Evolutionary conservation across 2,329 filamentous ascomycete genomes (phyloP).

Genomic region (Aspergillus pseudotamarii): DNA sequence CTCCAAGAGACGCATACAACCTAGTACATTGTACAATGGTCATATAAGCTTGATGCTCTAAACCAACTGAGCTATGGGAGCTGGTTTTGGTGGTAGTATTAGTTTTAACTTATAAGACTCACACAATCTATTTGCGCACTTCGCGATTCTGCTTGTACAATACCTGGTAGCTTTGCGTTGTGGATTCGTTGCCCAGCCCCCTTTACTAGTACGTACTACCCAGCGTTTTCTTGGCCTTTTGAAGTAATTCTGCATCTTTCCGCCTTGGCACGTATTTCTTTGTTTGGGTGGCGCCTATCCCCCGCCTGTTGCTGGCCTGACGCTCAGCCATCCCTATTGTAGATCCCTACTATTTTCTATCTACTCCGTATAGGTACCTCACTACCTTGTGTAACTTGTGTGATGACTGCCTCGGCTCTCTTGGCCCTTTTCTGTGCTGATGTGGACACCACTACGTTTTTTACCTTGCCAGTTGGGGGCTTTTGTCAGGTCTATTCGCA

Average conservation of each 20-base stretch:
- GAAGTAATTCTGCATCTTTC: not conserved
- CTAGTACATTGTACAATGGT: not conserved
- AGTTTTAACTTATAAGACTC: not conserved
- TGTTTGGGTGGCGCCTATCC: not conserved
- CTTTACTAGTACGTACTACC: too few species aligned
- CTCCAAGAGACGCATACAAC: not conserved
- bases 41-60: not conserved
- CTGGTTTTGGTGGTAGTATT: not conserved
- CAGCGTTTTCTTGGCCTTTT: not conserved
- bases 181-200: not conserved
- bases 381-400: too few species aligned
- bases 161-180: not conserved
- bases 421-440: not conserved
- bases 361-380: not conserved
- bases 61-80: slow-evolving; percentile 6
- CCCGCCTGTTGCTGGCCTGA: too few species aligned
- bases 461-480: too few species aligned
- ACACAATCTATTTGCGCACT: accelerated
- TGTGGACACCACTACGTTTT: not conserved
- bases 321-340: too few species aligned
- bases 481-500: not conserved
- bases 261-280: not conserved
- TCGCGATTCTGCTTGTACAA: too few species aligned
- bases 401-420: not conserved
- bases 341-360: not conserved